These are phyloP conservation scores for Globomyces sp. DNA, from an alignment of 371 early-diverging fungal genomes.

Conservation along the genomic window DNA sequence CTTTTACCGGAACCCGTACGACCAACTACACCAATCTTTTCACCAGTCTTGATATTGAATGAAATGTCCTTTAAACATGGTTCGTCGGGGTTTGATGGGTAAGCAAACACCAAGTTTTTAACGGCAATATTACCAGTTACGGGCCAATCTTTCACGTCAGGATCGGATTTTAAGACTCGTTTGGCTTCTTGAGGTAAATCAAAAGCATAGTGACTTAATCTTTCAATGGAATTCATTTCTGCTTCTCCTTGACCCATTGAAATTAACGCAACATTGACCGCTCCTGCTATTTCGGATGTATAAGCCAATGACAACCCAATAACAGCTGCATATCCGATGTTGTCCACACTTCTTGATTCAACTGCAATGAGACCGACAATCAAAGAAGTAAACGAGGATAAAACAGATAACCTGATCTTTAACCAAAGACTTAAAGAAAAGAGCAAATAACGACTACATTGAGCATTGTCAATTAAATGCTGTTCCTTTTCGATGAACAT, in stretches of 20 bases:
- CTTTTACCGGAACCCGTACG: constrained; percentile 56
- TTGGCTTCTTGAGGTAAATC: constrained; percentile 43
- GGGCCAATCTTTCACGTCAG: constrained; percentile 41
- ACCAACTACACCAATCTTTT: constrained; percentile 63
- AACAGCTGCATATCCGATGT: background rate
- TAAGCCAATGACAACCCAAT: background rate
- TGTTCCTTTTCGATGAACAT: background rate
- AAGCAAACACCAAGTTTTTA: constrained; percentile 62
- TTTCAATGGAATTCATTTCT: constrained; percentile 61
- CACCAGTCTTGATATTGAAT: constrained; percentile 34
- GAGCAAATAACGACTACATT: background rate
- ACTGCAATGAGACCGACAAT: background rate
- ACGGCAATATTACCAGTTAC: constrained; percentile 64
- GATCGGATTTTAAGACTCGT: constrained; percentile 25
- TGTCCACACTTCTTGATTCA: background rate
- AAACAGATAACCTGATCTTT: background rate
- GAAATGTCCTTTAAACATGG: constrained; percentile 30
- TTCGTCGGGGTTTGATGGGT: constrained; percentile 59
- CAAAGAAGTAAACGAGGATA: background rate
- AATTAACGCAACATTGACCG: background rate
- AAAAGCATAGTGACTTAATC: constrained; percentile 75
- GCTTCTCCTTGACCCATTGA: constrained; percentile 33
- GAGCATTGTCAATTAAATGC: background rate
- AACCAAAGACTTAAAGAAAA: constrained; percentile 1
- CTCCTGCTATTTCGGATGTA: background rate